A percentile compares a stretch with the other conserved stretches of the same genome.
These are phyloP conservation scores for Barbarea vulgaris DNA, from an alignment of 345 rosid species.

Conservation along the genomic window DNA sequence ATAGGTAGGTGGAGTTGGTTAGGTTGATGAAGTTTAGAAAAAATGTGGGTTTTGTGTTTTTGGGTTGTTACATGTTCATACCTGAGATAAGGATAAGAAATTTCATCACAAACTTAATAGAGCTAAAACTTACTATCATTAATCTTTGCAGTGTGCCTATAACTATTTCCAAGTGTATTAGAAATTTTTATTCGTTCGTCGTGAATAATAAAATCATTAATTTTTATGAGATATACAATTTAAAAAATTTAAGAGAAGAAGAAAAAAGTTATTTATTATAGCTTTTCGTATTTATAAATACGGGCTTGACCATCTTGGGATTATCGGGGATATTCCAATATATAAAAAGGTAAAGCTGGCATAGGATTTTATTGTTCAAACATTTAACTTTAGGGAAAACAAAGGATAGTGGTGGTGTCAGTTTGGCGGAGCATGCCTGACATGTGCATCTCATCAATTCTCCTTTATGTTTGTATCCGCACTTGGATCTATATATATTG, in stretches of 20 bases:
- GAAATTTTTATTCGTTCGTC: no score
- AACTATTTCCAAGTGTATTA: no score
- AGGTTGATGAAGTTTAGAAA: no score
- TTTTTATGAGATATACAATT: no score
- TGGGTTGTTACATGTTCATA: no score
- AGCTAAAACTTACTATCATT: no score
- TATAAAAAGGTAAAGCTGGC: constrained; percentile 35
- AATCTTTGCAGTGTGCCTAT: no score
- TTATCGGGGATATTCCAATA: constrained; percentile 15
- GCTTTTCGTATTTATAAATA: not conserved
- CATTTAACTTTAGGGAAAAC: constrained; percentile 41
- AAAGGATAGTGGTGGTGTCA: constrained; percentile 62
- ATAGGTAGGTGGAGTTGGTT: no score
- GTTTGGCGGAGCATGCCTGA: constrained; percentile 53
- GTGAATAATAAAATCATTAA: no score
- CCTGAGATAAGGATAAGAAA: no score
- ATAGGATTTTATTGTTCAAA: constrained; percentile 34
- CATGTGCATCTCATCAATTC: constrained; percentile 36
- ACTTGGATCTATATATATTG: constrained; percentile 41
- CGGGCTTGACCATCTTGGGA: not conserved
- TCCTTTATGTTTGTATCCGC: constrained; percentile 45
- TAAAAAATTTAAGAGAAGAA: not conserved
- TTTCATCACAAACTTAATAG: no score
- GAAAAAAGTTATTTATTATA: not conserved
- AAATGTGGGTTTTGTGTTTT: no score